These are phyloP conservation scores for Nidula microcarpa DNA, from an alignment of 768 basidiomycete genomes.

Conservation along the genomic window DNA sequence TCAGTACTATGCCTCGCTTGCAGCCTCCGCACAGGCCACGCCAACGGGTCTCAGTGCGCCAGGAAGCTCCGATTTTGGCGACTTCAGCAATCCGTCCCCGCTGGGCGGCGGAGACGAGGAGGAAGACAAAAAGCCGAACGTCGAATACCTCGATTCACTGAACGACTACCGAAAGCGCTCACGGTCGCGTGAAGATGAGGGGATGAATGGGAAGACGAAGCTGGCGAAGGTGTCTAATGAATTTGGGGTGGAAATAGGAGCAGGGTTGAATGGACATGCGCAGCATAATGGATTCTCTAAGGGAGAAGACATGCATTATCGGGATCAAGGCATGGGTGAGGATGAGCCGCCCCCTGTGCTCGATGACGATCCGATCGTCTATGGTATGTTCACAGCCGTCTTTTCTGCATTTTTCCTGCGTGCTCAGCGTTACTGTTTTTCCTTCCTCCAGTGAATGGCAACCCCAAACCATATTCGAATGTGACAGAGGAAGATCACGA, in stretches of 20 bases:
- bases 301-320: not conserved
- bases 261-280: slow-evolving; percentile 15
- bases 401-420: not conserved
- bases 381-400: slow-evolving; percentile 41
- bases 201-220: slow-evolving; percentile 30
- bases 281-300: slow-evolving; percentile 5
- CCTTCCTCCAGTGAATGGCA: slow-evolving; percentile 61
- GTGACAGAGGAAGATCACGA: slow-evolving; percentile 94
- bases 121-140: slow-evolving; percentile 63
- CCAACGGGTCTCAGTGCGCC: slow-evolving; percentile 50
- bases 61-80: slow-evolving; percentile 46
- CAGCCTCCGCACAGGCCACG: slow-evolving; percentile 58
- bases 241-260: slow-evolving; percentile 1
- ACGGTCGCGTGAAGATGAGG: slow-evolving; percentile 60
- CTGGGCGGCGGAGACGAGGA: slow-evolving; percentile 47
- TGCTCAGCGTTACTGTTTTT: not conserved
- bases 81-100: slow-evolving; percentile 28
- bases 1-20: slow-evolving; percentile 78
- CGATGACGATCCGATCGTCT: slow-evolving; percentile 61
- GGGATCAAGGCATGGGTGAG: slow-evolving; percentile 16
- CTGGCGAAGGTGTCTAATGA: slow-evolving; percentile 36
- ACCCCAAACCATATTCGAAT: slow-evolving; percentile 66
- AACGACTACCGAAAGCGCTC: slow-evolving; percentile 76
- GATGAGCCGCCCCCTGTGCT: slow-evolving; percentile 10
- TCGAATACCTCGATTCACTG: slow-evolving; percentile 65